Evolutionary conservation across 495 filamentous ascomycete genomes (phyloP).

Genomic region (Penicillium turbatum): DNA sequence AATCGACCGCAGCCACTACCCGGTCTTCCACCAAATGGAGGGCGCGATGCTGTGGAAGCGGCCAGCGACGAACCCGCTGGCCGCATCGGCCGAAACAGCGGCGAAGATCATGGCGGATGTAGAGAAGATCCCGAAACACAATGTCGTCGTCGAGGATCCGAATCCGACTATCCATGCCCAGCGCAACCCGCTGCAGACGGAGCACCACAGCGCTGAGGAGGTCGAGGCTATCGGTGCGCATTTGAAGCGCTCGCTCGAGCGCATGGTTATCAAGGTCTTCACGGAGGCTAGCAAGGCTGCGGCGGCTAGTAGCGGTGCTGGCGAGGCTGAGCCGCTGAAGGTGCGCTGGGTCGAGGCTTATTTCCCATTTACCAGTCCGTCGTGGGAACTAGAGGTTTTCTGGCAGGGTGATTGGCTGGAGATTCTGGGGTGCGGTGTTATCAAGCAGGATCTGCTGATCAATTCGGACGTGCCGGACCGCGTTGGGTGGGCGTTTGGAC

Average conservation of each 20-base stretch:
- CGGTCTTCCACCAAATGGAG: conserved; percentile 98
- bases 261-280: conserved; percentile 87
- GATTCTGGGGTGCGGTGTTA: conserved; percentile 88
- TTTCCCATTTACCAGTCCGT: conserved; percentile 90
- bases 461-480: conserved; percentile 71
- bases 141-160: conserved; percentile 74
- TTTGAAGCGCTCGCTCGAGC: conserved; percentile 83
- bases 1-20: conserved; percentile 91
- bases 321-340: conserved; percentile 61
- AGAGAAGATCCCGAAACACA: conserved; percentile 60
- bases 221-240: conserved; percentile 79
- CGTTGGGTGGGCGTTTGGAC: conserved; percentile 92
- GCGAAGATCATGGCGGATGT: conserved; percentile 59
- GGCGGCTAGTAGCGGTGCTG: conserved; percentile 43
- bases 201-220: conserved; percentile 67
- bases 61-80: conserved; percentile 54
- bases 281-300: conserved; percentile 67
- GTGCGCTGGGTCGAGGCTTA: conserved; percentile 96
- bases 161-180: conserved; percentile 75
- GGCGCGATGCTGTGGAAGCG: conserved; percentile 89
- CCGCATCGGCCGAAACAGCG: conserved; percentile 32
- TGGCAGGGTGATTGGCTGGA: conserved; percentile 96
- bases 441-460: conserved; percentile 71
- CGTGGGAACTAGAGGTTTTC: conserved; percentile 93
- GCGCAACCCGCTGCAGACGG: conserved; percentile 76